These are phyloP conservation scores for Chytriomyces sp. DNA, from an alignment of 192 early-diverging fungal genomes.

Conservation along the genomic window DNA sequence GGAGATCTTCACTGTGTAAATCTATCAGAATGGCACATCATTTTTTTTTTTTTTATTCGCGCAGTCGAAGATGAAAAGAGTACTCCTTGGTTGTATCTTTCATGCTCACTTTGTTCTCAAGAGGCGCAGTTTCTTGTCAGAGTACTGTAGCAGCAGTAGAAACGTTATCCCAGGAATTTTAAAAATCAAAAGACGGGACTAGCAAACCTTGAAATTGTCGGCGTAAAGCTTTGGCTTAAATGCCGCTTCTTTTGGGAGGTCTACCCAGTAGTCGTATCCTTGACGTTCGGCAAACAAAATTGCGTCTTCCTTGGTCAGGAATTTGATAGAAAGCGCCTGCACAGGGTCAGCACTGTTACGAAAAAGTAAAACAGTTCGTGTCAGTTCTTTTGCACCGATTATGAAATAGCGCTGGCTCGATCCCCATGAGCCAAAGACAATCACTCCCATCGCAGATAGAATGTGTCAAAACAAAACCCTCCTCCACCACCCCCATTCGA, in stretches of 20 bases:
- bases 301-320: slow-evolving; percentile 84
- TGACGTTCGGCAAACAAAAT: slow-evolving; percentile 94
- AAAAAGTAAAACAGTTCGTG: neutral
- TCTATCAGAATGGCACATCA: too few relatives aligned
- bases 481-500: neutral
- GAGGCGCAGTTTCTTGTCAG: slow-evolving; percentile 18
- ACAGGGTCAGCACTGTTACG: slow-evolving; percentile 75
- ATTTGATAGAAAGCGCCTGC: slow-evolving; percentile 83
- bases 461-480: neutral
- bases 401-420: too few relatives aligned
- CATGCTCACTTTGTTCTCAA: slow-evolving; percentile 30
- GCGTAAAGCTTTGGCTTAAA: slow-evolving; percentile 88
- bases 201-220: slow-evolving; percentile 80
- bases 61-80: neutral
- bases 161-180: neutral
- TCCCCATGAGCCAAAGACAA: neutral
- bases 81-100: too few relatives aligned
- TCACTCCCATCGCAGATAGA: neutral
- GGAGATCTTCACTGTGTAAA: too few relatives aligned
- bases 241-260: slow-evolving; percentile 82
- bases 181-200: neutral
- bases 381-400: too few relatives aligned
- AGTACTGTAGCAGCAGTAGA: slow-evolving; percentile 3
- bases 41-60: neutral
- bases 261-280: slow-evolving; percentile 90